These are phyloP conservation scores for Cyclotella atomus DNA, from an alignment of 108 stramenopile species.

Conservation along the genomic window DNA sequence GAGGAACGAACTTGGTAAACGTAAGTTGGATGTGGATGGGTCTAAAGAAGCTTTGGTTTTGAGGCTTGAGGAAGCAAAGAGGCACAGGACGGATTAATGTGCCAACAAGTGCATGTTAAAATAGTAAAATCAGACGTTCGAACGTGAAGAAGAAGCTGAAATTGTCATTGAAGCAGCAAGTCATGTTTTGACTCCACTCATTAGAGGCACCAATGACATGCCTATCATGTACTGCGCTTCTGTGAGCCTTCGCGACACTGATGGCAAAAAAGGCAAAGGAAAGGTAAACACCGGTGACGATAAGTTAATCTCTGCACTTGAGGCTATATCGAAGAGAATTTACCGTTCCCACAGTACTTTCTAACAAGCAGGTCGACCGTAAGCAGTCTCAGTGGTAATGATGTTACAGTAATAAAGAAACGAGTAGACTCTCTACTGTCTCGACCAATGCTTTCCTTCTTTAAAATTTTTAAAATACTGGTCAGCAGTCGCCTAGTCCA, in stretches of 20 bases:
- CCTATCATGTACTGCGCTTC: slow-evolving; percentile 36
- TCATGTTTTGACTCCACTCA: slow-evolving; percentile 32
- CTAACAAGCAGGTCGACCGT: no score
- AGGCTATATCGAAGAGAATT: slow-evolving; percentile 20
- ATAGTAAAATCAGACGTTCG: background rate
- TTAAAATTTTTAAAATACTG: no score
- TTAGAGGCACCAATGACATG: slow-evolving; percentile 20
- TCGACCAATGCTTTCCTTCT: no score
- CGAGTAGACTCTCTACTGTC: no score
- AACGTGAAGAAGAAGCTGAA: slow-evolving; percentile 32
- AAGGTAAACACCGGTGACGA: slow-evolving; percentile 30
- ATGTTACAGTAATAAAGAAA: no score
- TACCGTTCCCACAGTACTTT: no score
- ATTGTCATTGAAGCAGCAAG: slow-evolving; percentile 30
- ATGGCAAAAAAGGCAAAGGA: slow-evolving; percentile 15
- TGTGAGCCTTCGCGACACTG: slow-evolving; percentile 19
- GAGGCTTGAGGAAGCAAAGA: background rate
- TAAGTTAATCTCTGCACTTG: slow-evolving; percentile 33
- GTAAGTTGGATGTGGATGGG: slow-evolving; percentile 18
- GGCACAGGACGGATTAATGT: background rate
- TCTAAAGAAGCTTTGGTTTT: slow-evolving; percentile 17
- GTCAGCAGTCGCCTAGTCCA: no score
- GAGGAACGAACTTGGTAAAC: slow-evolving; percentile 6
- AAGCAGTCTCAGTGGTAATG: no score
- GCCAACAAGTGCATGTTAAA: background rate